phyloP scores from a whole-genome alignment of 78 protist species.

The Trichosphaerium sp. region DNA sequence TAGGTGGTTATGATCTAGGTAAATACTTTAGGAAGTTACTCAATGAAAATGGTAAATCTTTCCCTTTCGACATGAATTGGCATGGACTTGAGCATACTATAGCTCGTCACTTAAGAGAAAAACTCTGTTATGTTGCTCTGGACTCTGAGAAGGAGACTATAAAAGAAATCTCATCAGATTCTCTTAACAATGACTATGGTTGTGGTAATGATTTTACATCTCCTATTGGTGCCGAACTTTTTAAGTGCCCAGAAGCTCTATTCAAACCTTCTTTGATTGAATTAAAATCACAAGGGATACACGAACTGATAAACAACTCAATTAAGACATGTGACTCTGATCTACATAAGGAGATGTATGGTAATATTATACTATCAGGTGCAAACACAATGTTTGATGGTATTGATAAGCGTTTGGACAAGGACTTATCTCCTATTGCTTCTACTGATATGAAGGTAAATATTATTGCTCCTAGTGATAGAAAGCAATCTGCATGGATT shows the following conservation, averaged over 20 bases:
- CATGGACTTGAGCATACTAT: slow-evolving; percentile 8
- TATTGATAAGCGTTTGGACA: too few species aligned
- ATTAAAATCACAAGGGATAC: slow-evolving; percentile 10
- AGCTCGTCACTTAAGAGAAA: slow-evolving; percentile 46
- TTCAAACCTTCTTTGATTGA: slow-evolving; percentile 39
- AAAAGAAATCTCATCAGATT: neutral
- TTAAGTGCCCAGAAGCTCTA: slow-evolving; percentile 44
- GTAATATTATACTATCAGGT: slow-evolving; percentile 8
- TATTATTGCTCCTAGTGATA: too few species aligned
- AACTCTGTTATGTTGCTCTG: slow-evolving; percentile 31
- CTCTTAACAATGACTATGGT: neutral
- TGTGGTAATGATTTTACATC: slow-evolving; percentile 4
- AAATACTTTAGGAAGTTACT: neutral
- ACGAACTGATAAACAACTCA: neutral
- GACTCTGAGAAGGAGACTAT: too few species aligned
- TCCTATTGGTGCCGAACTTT: slow-evolving; percentile 15
- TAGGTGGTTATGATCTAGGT: slow-evolving; percentile 4
- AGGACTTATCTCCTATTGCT: too few species aligned
- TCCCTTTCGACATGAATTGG: neutral
- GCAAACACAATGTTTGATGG: slow-evolving; percentile 2
- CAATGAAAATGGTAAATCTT: slow-evolving; percentile 11
- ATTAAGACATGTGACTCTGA: neutral
- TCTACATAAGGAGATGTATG: neutral
- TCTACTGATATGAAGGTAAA: too few species aligned
- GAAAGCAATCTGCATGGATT: too few species aligned